Conservation (phyloP, 176 grass and related monocot genomes). For the Tillandsia fasciculata region DNA sequence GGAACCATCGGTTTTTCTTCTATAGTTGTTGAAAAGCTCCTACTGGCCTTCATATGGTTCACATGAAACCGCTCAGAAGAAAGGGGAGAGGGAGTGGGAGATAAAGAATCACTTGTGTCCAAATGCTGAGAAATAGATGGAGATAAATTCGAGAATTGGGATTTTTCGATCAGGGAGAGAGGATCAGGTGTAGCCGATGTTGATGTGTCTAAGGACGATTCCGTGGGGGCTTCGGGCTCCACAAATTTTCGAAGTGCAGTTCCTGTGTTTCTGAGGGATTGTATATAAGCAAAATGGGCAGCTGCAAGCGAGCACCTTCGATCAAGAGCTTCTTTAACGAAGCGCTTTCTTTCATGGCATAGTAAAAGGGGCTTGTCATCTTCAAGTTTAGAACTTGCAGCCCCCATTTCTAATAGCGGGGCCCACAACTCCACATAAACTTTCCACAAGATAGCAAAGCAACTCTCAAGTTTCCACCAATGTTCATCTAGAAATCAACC, state of each 20-base stretch:
- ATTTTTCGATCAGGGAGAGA: conserved; percentile 38
- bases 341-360: conserved; percentile 77
- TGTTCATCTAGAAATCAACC: background rate
- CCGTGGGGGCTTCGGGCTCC: conserved; percentile 44
- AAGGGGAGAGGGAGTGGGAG: conserved; percentile 59
- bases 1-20: conserved; percentile 56
- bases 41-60: conserved; percentile 80
- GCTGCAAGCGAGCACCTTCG: conserved; percentile 73
- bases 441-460: conserved; percentile 3
- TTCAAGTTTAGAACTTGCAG: conserved; percentile 47
- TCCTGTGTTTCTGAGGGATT: conserved; percentile 77
- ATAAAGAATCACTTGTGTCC: conserved; percentile 55
- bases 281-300: conserved; percentile 72
- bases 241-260: conserved; percentile 70
- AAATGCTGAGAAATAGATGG: conserved; percentile 45
- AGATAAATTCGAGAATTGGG: conserved; percentile 36
- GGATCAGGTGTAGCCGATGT: conserved; percentile 59
- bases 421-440: background rate
- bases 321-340: conserved; percentile 81
- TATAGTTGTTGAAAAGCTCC: conserved; percentile 45
- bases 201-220: conserved; percentile 54
- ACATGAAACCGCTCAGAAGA: conserved; percentile 52
- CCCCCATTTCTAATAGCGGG: conserved; percentile 36
- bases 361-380: conserved; percentile 81
- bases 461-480: background rate